These are phyloP conservation scores for Umbelopsis ramanniana DNA, from an alignment of 192 early-diverging fungal species.

Conservation along the genomic window DNA sequence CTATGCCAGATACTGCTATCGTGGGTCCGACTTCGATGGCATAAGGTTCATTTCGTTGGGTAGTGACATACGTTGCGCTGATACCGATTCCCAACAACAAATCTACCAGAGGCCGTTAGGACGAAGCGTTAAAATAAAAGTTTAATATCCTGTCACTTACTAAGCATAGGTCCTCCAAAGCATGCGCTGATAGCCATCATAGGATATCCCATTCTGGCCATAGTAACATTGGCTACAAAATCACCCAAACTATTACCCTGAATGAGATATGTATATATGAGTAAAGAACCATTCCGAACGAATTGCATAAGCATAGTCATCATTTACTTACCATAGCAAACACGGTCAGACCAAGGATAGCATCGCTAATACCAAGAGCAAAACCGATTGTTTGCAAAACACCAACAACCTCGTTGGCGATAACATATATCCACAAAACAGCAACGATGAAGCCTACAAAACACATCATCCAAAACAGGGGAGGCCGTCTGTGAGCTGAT, in stretches of 20 bases:
- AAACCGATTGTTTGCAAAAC: constrained; percentile 81
- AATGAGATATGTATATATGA: not conserved
- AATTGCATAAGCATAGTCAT: no score
- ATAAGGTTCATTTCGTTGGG: constrained; percentile 52
- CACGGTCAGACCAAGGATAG: constrained; percentile 81
- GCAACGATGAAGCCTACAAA: constrained; percentile 79
- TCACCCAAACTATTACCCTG: constrained; percentile 86
- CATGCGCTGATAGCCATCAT: constrained; percentile 96
- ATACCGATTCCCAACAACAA: constrained; percentile 86
- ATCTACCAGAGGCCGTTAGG: constrained; percentile 46
- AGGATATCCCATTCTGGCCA: constrained; percentile 90
- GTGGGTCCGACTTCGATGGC: constrained; percentile 66
- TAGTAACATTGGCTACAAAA: constrained; percentile 89
- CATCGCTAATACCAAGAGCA: constrained; percentile 77
- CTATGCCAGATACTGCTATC: constrained; percentile 69
- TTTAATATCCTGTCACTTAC: constrained; percentile 37
- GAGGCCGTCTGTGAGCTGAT: constrained; percentile 43
- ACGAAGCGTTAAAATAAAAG: no score
- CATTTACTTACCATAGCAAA: constrained; percentile 75
- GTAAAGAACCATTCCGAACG: not conserved
- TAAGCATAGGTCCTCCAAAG: constrained; percentile 92
- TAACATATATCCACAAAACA: constrained; percentile 85
- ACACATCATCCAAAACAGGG: constrained; percentile 51
- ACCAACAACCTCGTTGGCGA: constrained; percentile 91
- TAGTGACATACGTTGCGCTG: constrained; percentile 65